Base-by-base conservation (phyloP, 768 basidiomycete species). In the Tylopilus balloui region DNA sequence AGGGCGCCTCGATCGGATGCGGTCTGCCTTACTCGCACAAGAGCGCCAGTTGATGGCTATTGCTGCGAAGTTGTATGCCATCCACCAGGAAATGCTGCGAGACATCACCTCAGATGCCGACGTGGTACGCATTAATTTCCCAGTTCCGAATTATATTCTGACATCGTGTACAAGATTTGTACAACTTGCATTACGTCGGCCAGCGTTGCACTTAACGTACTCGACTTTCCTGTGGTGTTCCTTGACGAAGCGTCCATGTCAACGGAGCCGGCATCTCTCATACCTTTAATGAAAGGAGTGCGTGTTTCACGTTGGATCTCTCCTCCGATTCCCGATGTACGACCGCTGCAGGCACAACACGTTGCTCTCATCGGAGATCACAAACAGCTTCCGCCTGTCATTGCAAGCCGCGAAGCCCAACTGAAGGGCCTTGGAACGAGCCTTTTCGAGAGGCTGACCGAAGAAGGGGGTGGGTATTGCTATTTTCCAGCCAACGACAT, bases 201-300 rank as follows among this genome's bases (percentile, higher is more conserved):
- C 10, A 81, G 80, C 19, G 65, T 69, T 17, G 74, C 80, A 1
- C 68, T 93, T 46, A 80, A 81, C 51, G 78, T 84, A 7, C 74
- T 82, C 15, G 94, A 96, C 63, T 94, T 96, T 61, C 93, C 93
- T 3, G 80, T 95, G 27, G 92, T 96, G 2, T 93, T 95, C 59
- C 69, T 96, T 13, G 94, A 97, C 61, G 93, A 97, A 67, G 94
- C 94, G 1, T 91, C 89, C 8, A 95, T 96, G 92, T 92, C 89
- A 27, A 95, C 92, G 3, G 93, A 97, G 68, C 92, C 93, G 11
- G 85, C 91, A 20, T 88, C 91, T 17, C 71, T 95, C 47, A 86
- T 97, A 57, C 91, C 93, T 0, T 71, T 97, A 36, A 95, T 92
- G 87, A 92, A 89, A 79, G 93, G 93, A 10, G 89, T 92, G 72